Base-by-base conservation (phyloP, 2,329 filamentous ascomycete genomes). In the Cadophora sp. region DNA sequence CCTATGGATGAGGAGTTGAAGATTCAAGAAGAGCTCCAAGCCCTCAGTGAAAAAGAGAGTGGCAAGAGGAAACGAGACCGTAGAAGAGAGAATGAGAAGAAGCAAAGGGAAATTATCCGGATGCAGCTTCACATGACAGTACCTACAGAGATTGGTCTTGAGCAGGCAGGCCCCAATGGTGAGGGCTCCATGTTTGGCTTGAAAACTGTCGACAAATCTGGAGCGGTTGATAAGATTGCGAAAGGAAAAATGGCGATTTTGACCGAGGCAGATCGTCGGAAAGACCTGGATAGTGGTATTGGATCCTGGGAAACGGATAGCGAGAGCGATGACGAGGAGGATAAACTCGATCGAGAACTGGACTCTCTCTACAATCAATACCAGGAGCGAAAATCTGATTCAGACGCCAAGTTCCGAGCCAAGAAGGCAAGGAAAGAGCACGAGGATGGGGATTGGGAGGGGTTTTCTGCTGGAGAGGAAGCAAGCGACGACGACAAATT, bases 81-180 rank as follows among this genome's bases (percentile, higher is more conserved):
- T 72, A 87, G 94, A 71, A 92, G 86, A 74, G 94, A 97, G 68
- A 99, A 99, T 72, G 96, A 99, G 79, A 89, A 89, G 79, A 98
- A 97, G 80, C 92, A 96, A 73, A 96, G 92, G 73, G 96, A 98
- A 71, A 93, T 98, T 68, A 85, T 97, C n/a, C 89, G 96, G 41
- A 91, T 99, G 91, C 96, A 99, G 79, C 89, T 99, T 83, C 91
- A 97, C 81, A 99, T 99, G 96, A 91, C 90, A 1, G 92, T 94
- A 0, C 96, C 96, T 8, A 96, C 93, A 84, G 96, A 99, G 71
- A 97, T 99, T 70, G 96, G 96, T 75, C 87, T 97, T 81, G 96
- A 97, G 77, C 93, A 96, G 79, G 81, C 87, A 27, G 93, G 93
- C 0, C 91, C 92, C 0, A 83, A 87, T 59, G 94, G 93, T 27